Conservation (phyloP, 257 asterid genomes). For the Datura wrightii region DNA sequence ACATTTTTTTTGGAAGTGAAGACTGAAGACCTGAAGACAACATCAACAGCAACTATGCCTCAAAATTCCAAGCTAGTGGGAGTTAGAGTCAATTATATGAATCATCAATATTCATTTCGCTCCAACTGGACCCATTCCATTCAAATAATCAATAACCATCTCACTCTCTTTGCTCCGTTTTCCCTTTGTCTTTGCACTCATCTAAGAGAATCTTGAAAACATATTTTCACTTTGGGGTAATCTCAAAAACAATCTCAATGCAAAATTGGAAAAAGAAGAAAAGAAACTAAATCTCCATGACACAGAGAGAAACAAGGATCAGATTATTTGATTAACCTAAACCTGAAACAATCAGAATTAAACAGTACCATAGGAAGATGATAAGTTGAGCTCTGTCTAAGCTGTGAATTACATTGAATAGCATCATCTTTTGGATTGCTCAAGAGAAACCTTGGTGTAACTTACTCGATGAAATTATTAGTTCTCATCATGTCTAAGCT, state of each 20-base stretch:
- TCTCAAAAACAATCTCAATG: not conserved
- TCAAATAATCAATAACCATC: not conserved
- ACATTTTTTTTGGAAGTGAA: not conserved
- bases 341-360: not conserved
- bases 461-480: not conserved
- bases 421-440: not conserved
- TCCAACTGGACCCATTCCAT: not conserved
- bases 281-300: not conserved
- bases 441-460: conserved; percentile 18
- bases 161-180: conserved; percentile 8
- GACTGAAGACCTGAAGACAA: conserved; percentile 1
- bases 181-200: not conserved
- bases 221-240: not conserved
- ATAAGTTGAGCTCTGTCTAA: conserved; percentile 5
- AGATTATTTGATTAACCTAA: conserved; percentile 7
- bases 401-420: not conserved
- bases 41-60: not conserved
- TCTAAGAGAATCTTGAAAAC: not conserved
- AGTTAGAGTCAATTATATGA: conserved; percentile 1
- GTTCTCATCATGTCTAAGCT: conserved; percentile 11
- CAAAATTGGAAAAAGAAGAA: not conserved
- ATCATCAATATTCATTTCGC: not conserved
- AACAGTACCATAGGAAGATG: not conserved
- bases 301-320: not conserved
- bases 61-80: not conserved